These are phyloP conservation scores for Aspergillus neotritici DNA, from an alignment of 2,329 filamentous ascomycete species.

Conservation along the genomic window DNA sequence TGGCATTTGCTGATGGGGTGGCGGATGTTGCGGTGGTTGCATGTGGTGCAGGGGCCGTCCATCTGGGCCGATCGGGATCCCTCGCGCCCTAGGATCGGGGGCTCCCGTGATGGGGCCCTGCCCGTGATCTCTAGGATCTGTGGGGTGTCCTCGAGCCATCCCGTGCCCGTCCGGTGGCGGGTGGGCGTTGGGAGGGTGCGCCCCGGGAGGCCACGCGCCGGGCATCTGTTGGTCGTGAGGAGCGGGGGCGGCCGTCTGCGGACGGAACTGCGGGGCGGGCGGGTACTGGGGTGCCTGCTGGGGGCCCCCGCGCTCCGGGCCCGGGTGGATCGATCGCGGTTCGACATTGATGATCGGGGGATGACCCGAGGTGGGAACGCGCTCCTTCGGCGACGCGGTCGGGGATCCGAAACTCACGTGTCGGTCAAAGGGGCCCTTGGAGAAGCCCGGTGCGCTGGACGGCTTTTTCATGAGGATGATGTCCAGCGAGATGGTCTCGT, in stretches of 20 bases:
- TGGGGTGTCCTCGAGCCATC: background rate
- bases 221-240: background rate
- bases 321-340: too few relatives aligned
- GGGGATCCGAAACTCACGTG: slow-evolving; percentile 12
- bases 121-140: background rate
- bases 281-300: slow-evolving; percentile 10
- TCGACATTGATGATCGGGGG: background rate
- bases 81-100: slow-evolving; percentile 1
- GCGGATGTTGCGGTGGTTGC: too few relatives aligned
- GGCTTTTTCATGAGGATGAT: slow-evolving; percentile 29
- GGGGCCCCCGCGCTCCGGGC: too few relatives aligned
- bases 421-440: slow-evolving; percentile 12
- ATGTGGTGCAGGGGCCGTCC: too few relatives aligned
- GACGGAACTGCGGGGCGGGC: slow-evolving; percentile 7
- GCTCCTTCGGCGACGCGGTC: slow-evolving; percentile 7
- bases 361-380: background rate
- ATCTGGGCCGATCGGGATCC: background rate
- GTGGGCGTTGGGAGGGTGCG: background rate
- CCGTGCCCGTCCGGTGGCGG: slow-evolving; percentile 1
- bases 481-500: slow-evolving; percentile 30
- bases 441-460: slow-evolving; percentile 14
- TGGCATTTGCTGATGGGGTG: too few relatives aligned
- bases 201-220: too few relatives aligned
- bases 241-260: slow-evolving; percentile 6
- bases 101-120: slow-evolving; percentile 2